These are phyloP conservation scores for Acanthamoeba triangularis DNA, from an alignment of 208 protist species.

Conservation along the genomic window DNA sequence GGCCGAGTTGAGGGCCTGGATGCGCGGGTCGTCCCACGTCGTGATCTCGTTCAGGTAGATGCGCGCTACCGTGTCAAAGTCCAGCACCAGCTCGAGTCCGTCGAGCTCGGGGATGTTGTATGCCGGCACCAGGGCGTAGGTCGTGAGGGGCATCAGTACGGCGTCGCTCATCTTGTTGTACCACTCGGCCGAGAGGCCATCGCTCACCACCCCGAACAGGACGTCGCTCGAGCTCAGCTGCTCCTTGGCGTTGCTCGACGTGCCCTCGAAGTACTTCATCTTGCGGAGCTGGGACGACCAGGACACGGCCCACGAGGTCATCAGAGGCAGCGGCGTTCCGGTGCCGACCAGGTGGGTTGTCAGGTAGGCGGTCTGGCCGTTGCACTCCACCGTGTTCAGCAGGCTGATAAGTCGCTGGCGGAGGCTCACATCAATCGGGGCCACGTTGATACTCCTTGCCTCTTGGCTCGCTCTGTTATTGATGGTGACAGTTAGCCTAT, in stretches of 20 bases:
- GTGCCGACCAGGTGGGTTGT: not conserved
- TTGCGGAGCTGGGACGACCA: not conserved
- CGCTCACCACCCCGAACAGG: not conserved
- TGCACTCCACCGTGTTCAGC: not conserved
- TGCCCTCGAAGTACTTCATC: constrained; percentile 23
- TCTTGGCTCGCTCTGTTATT: not conserved
- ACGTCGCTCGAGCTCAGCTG: not conserved
- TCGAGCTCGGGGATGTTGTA: constrained; percentile 8
- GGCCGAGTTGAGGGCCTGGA: constrained; percentile 34
- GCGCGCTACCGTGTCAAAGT: not conserved
- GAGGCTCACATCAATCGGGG: not conserved
- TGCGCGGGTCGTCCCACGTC: constrained; percentile 33
- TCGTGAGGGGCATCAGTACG: not conserved
- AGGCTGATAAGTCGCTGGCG: not conserved
- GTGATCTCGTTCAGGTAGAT: constrained; percentile 51
- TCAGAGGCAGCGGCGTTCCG: not conserved
- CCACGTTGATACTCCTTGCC: not conserved
- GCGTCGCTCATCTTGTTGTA: not conserved
- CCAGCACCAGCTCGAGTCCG: constrained; percentile 1
- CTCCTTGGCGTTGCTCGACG: not conserved
- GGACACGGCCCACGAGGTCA: constrained; percentile 4
- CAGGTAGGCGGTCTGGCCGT: not conserved
- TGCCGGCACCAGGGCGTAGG: not conserved
- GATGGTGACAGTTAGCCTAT: not conserved
- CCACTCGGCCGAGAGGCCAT: not conserved